These are phyloP conservation scores for Boletellus dicymbophilus DNA, from an alignment of 1,284 basidiomycete species.

Conservation along the genomic window DNA sequence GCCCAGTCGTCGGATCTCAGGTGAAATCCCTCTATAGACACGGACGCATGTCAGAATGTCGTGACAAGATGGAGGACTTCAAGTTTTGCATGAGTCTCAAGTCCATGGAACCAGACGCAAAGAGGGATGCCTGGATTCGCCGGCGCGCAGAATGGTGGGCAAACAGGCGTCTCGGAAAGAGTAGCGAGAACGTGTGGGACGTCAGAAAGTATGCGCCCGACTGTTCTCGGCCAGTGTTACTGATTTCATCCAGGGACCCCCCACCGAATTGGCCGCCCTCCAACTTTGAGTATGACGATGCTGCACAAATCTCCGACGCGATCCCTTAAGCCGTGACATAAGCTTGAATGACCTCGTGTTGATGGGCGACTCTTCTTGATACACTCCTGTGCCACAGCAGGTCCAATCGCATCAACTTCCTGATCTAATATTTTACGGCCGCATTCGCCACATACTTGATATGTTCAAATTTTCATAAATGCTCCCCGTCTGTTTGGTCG, in stretches of 20 bases:
- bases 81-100: slow-evolving; percentile 94
- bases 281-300: slow-evolving; percentile 23
- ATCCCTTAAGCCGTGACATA: slow-evolving; percentile 17
- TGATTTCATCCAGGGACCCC: slow-evolving; percentile 18
- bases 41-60: slow-evolving; percentile 79
- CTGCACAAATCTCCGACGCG: slow-evolving; percentile 21
- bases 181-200: slow-evolving; percentile 95
- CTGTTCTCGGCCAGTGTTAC: not conserved
- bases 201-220: slow-evolving; percentile 59
- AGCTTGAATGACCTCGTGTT: too few species aligned
- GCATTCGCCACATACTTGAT: not conserved
- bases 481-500: not conserved
- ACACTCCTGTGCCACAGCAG: not conserved
- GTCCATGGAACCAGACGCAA: slow-evolving; percentile 73
- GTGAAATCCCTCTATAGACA: slow-evolving; percentile 86
- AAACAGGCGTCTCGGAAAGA: slow-evolving; percentile 65
- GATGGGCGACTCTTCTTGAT: not conserved
- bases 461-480: not conserved
- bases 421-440: not conserved
- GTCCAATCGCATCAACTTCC: not conserved
- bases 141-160: slow-evolving; percentile 94
- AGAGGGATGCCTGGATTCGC: slow-evolving; percentile 81
- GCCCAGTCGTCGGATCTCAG: slow-evolving; percentile 77
- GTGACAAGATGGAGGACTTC: slow-evolving; percentile 86
- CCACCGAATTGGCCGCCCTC: slow-evolving; percentile 30